Conservation (phyloP, 805 yeast species). For the Yamadazyma paraphyllophila region DNA sequence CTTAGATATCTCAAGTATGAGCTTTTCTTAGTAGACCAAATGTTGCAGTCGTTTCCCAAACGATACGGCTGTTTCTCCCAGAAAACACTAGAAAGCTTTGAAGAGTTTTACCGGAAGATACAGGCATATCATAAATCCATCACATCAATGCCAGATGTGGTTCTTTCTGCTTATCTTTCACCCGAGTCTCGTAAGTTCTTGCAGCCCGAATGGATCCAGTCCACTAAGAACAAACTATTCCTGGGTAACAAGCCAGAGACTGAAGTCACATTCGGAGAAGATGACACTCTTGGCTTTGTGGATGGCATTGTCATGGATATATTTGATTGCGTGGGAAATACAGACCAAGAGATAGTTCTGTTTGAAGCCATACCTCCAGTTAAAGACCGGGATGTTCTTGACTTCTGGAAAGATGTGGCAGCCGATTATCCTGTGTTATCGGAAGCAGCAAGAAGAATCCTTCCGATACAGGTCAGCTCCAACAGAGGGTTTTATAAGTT, state of each 20-base stretch:
- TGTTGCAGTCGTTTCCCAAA: slow-evolving; percentile 10
- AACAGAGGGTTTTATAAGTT: slow-evolving; percentile 16
- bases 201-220: slow-evolving; percentile 10
- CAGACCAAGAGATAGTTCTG: slow-evolving; percentile 22
- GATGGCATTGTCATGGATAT: slow-evolving; percentile 20
- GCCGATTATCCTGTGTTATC: slow-evolving; percentile 18
- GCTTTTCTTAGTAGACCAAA: slow-evolving; percentile 11
- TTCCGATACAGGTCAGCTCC: slow-evolving; percentile 19
- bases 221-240: slow-evolving; percentile 2
- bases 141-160: slow-evolving; percentile 7
- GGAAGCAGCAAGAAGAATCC: slow-evolving; percentile 12
- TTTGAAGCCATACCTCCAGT: slow-evolving; percentile 21
- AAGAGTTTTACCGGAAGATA: slow-evolving; percentile 7
- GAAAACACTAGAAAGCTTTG: slow-evolving; percentile 5
- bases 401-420: slow-evolving; percentile 21
- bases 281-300: slow-evolving; percentile 11
- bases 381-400: slow-evolving; percentile 9
- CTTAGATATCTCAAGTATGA: slow-evolving; percentile 12
- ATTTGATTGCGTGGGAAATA: slow-evolving; percentile 27
- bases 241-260: background rate
- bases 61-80: slow-evolving; percentile 11
- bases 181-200: slow-evolving; percentile 12
- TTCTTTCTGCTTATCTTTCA: slow-evolving; percentile 12
- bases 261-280: slow-evolving; percentile 6
- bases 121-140: slow-evolving; percentile 10